Conservation (phyloP, 805 yeast genomes). For the Metschnikowia sp. region DNA sequence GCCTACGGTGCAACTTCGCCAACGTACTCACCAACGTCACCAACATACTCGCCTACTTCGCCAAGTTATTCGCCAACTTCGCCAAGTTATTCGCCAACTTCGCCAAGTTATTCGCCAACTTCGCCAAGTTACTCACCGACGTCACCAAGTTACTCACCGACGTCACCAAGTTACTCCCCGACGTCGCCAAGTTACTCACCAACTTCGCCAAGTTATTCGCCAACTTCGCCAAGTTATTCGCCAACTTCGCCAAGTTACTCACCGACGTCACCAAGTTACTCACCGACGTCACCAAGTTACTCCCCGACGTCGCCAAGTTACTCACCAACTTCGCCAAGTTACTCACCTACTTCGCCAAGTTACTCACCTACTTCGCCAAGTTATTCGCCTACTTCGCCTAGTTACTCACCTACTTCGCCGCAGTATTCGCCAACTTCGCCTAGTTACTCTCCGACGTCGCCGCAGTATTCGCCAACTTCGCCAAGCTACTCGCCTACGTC, state of each 20-base stretch:
- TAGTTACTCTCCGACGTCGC: slow-evolving; percentile 37
- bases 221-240: slow-evolving; percentile 60
- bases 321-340: slow-evolving; percentile 27
- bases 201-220: slow-evolving; percentile 68
- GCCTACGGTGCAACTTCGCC: slow-evolving; percentile 32
- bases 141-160: slow-evolving; percentile 75
- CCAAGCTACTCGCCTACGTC: slow-evolving; percentile 43
- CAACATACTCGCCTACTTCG: slow-evolving; percentile 58
- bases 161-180: slow-evolving; percentile 70
- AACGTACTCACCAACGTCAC: slow-evolving; percentile 20
- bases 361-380: slow-evolving; percentile 27
- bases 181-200: slow-evolving; percentile 82
- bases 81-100: slow-evolving; percentile 73
- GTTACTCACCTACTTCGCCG: slow-evolving; percentile 25
- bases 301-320: slow-evolving; percentile 27
- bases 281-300: slow-evolving; percentile 23
- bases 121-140: slow-evolving; percentile 74
- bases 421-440: slow-evolving; percentile 20
- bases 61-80: slow-evolving; percentile 79
- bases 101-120: slow-evolving; percentile 65
- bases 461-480: slow-evolving; percentile 57
- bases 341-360: slow-evolving; percentile 26
- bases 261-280: slow-evolving; percentile 43
- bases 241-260: slow-evolving; percentile 75
- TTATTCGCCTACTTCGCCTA: slow-evolving; percentile 27